Percentiles rank a stretch among this genome's conserved stretches.
Evolutionary conservation across 2,329 filamentous ascomycete species (phyloP).

Genomic region (Penicillium sp.): DNA sequence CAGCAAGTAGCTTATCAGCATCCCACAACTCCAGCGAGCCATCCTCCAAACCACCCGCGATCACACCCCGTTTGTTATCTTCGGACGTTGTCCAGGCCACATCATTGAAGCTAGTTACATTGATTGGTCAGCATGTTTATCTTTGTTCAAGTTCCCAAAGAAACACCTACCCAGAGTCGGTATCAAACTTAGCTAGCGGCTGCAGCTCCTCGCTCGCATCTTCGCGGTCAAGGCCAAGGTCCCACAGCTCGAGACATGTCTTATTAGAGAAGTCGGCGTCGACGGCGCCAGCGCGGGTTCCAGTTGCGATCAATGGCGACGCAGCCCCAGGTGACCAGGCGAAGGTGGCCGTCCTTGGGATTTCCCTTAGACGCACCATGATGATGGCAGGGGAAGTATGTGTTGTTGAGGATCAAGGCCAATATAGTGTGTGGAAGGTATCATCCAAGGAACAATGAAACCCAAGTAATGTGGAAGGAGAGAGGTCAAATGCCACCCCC

Average conservation of each 20-base stretch:
- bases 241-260: constrained; percentile 94
- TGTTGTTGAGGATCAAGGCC: constrained; percentile 21
- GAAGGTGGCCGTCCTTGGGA: constrained; percentile 93
- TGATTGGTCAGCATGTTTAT: constrained; percentile 21
- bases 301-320: constrained; percentile 82
- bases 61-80: constrained; percentile 78
- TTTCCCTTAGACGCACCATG: constrained; percentile 97
- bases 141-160: background rate
- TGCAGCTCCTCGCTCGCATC: constrained; percentile 78
- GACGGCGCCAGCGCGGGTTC: constrained; percentile 90
- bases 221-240: constrained; percentile 76
- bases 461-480: constrained; percentile 7
- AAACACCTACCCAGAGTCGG: constrained; percentile 74
- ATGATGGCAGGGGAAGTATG: constrained; percentile 30
- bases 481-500: constrained; percentile 27
- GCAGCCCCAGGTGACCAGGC: constrained; percentile 85
- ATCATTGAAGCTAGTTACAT: constrained; percentile 78
- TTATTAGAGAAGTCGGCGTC: constrained; percentile 97
- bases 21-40: constrained; percentile 93
- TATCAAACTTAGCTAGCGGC: constrained; percentile 76
- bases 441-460: constrained; percentile 19
- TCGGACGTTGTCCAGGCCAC: constrained; percentile 88
- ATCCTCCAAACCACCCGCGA: constrained; percentile 93
- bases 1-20: constrained; percentile 64
- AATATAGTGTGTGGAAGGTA: constrained; percentile 11